phyloP scores from a whole-genome alignment of 1,139 yeast species.

The Debaryomyces subglobosus region DNA sequence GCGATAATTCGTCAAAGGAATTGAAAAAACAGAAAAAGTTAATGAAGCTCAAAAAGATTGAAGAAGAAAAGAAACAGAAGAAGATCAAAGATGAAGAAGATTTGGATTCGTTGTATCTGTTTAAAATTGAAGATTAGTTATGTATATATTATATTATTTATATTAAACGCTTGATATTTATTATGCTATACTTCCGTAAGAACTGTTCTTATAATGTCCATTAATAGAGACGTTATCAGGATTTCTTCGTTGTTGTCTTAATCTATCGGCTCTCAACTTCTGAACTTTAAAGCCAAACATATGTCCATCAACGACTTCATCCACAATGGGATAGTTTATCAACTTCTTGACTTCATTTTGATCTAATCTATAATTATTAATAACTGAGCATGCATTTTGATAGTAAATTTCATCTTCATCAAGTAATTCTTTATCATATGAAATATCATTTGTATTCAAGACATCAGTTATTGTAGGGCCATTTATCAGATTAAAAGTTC shows the following conservation, averaged over 20 bases:
- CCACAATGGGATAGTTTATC: conserved; percentile 50
- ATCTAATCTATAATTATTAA: conserved; percentile 45
- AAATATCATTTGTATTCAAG: conserved; percentile 28
- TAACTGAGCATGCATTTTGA: conserved; percentile 34
- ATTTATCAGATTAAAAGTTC: conserved; percentile 8
- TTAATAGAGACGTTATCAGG: background rate
- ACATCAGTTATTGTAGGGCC: conserved; percentile 28
- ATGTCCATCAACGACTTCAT: conserved; percentile 47
- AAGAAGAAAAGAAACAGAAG: conserved; percentile 17
- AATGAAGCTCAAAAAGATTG: conserved; percentile 18
- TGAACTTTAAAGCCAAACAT: conserved; percentile 47
- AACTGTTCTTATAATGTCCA: conserved; percentile 1
- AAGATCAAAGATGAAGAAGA: conserved; percentile 31
- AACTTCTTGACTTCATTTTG: conserved; percentile 37
- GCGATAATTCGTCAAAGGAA: conserved; percentile 21
- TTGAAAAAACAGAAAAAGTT: conserved; percentile 17
- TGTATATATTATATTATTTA: conserved; percentile 8
- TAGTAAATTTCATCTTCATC: conserved; percentile 46
- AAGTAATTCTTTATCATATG: conserved; percentile 39
- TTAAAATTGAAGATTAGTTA: conserved; percentile 43
- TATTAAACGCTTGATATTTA: conserved; percentile 6
- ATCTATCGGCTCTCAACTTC: conserved; percentile 34
- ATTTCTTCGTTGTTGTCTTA: conserved; percentile 4
- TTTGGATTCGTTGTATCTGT: conserved; percentile 45
- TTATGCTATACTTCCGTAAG: conserved; percentile 31